Conservation (phyloP, 805 yeast species). For the Scheffersomyces coipomensis region DNA sequence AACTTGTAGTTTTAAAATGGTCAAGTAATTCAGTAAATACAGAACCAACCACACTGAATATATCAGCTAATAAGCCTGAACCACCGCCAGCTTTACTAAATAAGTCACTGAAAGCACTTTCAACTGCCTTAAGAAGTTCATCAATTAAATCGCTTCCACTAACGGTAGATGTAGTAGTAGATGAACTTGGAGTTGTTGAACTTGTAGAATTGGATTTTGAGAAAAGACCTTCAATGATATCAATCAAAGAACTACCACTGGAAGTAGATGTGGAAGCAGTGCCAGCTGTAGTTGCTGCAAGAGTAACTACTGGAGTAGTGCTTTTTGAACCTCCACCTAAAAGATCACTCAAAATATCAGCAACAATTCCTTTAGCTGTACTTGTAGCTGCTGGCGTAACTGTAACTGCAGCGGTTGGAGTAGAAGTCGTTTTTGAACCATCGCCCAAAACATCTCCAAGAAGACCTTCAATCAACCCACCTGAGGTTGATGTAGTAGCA, state of each 20-base stretch:
- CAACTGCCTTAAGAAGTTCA: conserved; percentile 1
- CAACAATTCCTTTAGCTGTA: conserved; percentile 6
- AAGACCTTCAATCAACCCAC: conserved; percentile 3
- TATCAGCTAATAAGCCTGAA: background rate
- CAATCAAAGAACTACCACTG: conserved; percentile 1
- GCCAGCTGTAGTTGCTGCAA: conserved; percentile 1
- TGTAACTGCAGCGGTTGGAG: conserved; percentile 7
- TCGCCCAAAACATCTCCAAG: conserved; percentile 11
- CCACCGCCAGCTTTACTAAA: conserved; percentile 4
- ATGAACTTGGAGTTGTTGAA: conserved; percentile 3
- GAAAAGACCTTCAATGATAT: background rate
- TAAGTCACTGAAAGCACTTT: conserved; percentile 8
- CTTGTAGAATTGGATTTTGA: background rate
- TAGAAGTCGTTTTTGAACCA: too few relatives aligned
- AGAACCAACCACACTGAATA: background rate
- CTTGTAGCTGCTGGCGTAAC: conserved; percentile 4
- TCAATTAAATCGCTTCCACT: background rate
- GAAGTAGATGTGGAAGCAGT: conserved; percentile 8
- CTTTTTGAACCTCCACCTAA: conserved; percentile 2
- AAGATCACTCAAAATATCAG: conserved; percentile 9
- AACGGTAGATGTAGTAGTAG: conserved; percentile 8
- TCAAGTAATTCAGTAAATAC: background rate
- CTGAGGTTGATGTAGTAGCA: conserved; percentile 6
- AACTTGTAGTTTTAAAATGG: background rate
- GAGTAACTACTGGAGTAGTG: background rate